Evolutionary conservation across 2,329 filamentous ascomycete species (phyloP), one percentile per base, ranked within the genome.

Genomic region (Aspergillus ibericus): DNA sequence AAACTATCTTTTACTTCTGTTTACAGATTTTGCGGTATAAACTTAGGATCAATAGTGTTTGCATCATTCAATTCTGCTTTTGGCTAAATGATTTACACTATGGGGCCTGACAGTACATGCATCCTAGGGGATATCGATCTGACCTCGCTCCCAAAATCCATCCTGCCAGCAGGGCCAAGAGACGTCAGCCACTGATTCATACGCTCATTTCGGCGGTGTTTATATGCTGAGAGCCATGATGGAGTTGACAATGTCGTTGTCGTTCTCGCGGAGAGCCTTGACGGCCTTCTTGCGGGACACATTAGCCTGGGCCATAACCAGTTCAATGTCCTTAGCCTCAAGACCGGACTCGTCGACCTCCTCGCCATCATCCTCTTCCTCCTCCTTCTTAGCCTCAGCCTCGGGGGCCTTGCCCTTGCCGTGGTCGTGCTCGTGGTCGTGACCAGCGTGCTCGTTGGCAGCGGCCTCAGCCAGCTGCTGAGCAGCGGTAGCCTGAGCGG

Each of bases 171-270:
- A 67, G 64, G 56, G 52, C 62, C 62, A 62, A 63, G 62, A 58
- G 34, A 62, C 36, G 55, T 64, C 64, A 62, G 65, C 67, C 67
- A 64, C 64, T 65, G 63, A 62, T 53, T 61, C 59, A 52, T 61
- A 56, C 56, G 61, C 58, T 65, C 67, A 63, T 61, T 52, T 55
- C 34, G 55, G 51, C 58, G 59, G 62, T 65, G 61, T 63, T 77
- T 68, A 93, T 84, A 92, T 88, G 83, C 90, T 92, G 78, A 99
- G 83, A 70, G 93, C 93, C 95, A 99, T 99, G 83, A 99, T 99
- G 72, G 95, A 97, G 86, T 99, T 99, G 84, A 99, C 95, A 82
- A 99, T 99, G 78, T 99, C 95, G 75, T 98, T 97, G 82, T 98
- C 93, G 77, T 99, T 99, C 84, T 98, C 95, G 84, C 79, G 79